Base-by-base conservation (phyloP, 2,329 filamentous ascomycete genomes). In the Trichoderma aggressivum region DNA sequence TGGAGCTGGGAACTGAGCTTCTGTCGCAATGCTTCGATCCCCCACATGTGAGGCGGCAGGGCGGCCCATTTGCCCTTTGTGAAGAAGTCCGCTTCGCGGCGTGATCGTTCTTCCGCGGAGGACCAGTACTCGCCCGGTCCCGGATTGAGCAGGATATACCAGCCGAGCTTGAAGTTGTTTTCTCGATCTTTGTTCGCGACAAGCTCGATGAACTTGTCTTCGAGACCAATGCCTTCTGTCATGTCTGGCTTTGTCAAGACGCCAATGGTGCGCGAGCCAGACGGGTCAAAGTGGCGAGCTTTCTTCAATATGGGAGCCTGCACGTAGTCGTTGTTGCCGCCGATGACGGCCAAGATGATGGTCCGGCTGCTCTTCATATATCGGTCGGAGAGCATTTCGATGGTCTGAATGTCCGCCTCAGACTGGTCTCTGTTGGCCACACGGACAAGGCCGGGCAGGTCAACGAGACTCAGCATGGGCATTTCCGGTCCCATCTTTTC, bases 381-480 rank as follows among this genome's bases (percentile, higher is more conserved):
- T 32, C 82, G 81, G 8, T 87, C 84, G 12, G 84, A 86, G 2
- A 90, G 78, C 0, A 81, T 74, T 34, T 86, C 84, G 62, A 89
- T 87, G 3, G 86, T 84, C 72, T 83, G 79, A 69, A 86, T 86
- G 56, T 89, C 87, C 26, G 83, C 80, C 34, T 83, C 81, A 1
- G 85, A 86, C 75, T 89, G 86, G 68, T 86, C 83, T 34, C 83
- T 81, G 72, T 86, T 88, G 74, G 84, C 84, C 10, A 87, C 85
- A 36, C 84, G 82, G 32, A 89, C 86, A 1, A 90, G 79, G 2
- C 89, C 88, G 0, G 88, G 89, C 39, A 91, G 81, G 77, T 91
- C 89, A 8, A 90, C 87, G 1, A 90, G 82, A 0, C 87, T 90
- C 56, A 91, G 78, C 18, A 90, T 82, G 1, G 87, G 87, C 80